Evolutionary conservation across 345 rosid species (phyloP).

Genomic region (Gossypium herbaceum): DNA sequence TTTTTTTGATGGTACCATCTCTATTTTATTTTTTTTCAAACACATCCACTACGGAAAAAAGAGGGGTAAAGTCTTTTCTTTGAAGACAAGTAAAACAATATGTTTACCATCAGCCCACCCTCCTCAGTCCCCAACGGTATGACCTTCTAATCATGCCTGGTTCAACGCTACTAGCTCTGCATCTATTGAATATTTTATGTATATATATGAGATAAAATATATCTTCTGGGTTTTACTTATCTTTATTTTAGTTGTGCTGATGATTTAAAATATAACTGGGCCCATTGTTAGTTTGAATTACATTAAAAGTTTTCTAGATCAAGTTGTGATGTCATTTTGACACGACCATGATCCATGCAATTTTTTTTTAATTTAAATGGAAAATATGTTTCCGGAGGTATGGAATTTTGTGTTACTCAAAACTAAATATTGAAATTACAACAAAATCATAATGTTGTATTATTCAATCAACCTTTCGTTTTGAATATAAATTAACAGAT

Average conservation of each 20-base stretch:
- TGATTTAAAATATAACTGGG: not conserved
- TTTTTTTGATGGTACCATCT: not conserved
- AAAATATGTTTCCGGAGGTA: not conserved
- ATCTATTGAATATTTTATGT: not conserved
- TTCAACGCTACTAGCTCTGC: not conserved
- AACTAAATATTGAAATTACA: not conserved
- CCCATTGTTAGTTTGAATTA: not conserved
- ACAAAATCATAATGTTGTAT: not conserved
- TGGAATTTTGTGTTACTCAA: not conserved
- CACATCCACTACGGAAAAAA: not conserved
- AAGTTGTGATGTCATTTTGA: slow-evolving; percentile 4
- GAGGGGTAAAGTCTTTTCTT: not conserved
- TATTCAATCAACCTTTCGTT: not conserved
- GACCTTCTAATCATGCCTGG: not conserved
- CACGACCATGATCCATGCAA: not conserved
- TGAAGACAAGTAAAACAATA: not conserved
- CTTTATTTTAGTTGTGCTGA: not conserved
- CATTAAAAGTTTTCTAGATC: not conserved
- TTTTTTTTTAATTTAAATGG: not conserved
- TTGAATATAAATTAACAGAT: not conserved
- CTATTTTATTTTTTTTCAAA: not conserved
- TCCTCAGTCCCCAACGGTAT: not conserved
- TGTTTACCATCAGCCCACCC: not conserved
- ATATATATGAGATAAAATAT: not conserved
- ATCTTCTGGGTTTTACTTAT: not conserved